Percentiles rank a stretch among this genome's conserved stretches.
Conservation (phyloP, 129 eudicot species). For the carrot (Daucus carota) region DNA sequence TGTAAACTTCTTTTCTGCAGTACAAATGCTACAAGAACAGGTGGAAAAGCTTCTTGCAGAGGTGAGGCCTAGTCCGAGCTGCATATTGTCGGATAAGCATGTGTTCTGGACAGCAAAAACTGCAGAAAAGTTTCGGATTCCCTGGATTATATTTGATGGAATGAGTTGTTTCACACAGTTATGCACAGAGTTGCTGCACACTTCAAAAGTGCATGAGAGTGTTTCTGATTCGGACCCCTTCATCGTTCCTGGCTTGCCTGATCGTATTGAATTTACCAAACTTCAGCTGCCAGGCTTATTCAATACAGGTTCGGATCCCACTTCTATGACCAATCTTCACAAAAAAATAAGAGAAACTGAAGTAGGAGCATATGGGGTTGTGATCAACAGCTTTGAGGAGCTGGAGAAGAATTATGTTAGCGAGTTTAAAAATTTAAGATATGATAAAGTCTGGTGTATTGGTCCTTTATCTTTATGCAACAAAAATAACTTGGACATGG, state of each 20-base stretch:
- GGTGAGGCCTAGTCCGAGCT: conserved; percentile 5
- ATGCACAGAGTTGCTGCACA: background rate
- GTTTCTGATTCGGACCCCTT: background rate
- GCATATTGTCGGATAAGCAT: conserved; percentile 7
- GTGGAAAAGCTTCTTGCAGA: background rate
- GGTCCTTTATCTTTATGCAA: conserved; percentile 9
- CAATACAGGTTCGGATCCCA: background rate
- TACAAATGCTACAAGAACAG: background rate
- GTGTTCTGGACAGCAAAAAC: background rate
- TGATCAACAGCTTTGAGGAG: conserved; percentile 9
- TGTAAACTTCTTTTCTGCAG: background rate
- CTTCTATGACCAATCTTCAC: background rate
- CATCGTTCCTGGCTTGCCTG: conserved; percentile 5
- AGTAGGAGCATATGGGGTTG: conserved; percentile 9
- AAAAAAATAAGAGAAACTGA: background rate
- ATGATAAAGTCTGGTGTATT: conserved; percentile 4
- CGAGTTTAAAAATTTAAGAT: background rate
- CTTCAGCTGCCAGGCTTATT: background rate
- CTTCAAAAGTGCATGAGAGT: conserved; percentile 5
- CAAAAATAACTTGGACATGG: background rate
- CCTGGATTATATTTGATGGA: conserved; percentile 14
- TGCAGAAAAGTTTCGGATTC: conserved; percentile 7
- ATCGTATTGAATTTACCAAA: background rate
- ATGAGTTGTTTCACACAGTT: conserved; percentile 3
- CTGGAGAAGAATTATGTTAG: conserved; percentile 2